Conservation (phyloP, 2,329 filamentous ascomycete genomes). For the Colletotrichum acutatum region DNA sequence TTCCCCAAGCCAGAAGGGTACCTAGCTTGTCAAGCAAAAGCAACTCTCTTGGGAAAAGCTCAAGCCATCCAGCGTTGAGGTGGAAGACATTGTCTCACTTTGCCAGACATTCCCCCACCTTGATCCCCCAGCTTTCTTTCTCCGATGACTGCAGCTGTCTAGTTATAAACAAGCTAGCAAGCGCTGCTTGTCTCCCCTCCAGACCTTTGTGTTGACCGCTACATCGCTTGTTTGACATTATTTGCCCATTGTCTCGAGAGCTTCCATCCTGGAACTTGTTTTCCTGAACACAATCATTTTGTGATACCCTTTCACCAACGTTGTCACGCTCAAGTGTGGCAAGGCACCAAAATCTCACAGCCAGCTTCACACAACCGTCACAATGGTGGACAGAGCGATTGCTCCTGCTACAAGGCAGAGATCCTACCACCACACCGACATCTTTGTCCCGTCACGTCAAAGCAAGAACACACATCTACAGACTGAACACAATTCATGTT, state of each 20-base stretch:
- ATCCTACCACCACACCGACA: slow-evolving; percentile 33
- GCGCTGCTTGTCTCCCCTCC: slow-evolving; percentile 17
- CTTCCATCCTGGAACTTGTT: background rate
- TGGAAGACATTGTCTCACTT: slow-evolving; percentile 32
- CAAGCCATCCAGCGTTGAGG: slow-evolving; percentile 23
- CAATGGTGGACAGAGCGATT: slow-evolving; percentile 33
- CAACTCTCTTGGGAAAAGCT: slow-evolving; percentile 17
- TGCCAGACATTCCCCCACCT: slow-evolving; percentile 33
- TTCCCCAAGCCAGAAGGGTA: slow-evolving; percentile 26
- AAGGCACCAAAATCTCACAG: background rate
- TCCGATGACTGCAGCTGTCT: slow-evolving; percentile 6
- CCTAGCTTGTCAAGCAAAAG: slow-evolving; percentile 22
- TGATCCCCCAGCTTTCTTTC: slow-evolving; percentile 30
- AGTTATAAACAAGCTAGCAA: slow-evolving; percentile 34
- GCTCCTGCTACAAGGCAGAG: slow-evolving; percentile 36
- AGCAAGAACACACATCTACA: slow-evolving; percentile 22
- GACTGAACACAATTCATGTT: background rate
- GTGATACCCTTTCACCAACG: slow-evolving; percentile 19
- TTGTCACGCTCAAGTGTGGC: background rate
- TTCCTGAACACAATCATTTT: background rate
- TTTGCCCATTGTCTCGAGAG: slow-evolving; percentile 24
- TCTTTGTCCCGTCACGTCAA: slow-evolving; percentile 30
- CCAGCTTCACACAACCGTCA: slow-evolving; percentile 10
- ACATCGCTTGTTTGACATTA: slow-evolving; percentile 21
- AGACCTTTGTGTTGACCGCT: slow-evolving; percentile 22